Base-by-base conservation (phyloP, 73 alveolate species). In the Paramecium sexaurelia region DNA sequence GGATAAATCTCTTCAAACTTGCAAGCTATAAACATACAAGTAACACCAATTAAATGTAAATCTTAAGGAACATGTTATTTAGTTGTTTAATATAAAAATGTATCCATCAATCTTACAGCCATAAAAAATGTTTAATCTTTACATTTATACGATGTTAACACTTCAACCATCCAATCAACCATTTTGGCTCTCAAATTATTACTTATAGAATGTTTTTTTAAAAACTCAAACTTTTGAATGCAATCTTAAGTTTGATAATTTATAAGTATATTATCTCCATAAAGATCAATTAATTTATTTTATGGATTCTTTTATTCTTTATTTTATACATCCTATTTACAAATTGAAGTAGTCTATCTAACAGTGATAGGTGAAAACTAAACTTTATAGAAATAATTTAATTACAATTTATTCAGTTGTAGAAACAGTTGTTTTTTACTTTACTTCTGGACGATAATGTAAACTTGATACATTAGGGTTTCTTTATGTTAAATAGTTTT, bases 121-220 rank as follows among this genome's bases (percentile, higher is more conserved):
- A 93, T 45, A 95, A 95, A 97, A 87, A 93, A 96, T 11, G 98
- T 95, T 51, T 92, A 92, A 86, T 94, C 95, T 56, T 95, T 86
- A 67, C 85, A 89, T 7, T 93, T 92, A 67, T 95, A 98, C 1
- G 98, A 84, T 69, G 97, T 85, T 73, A 96, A 91, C 19, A 97
- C 98, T 94, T 98, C 99, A 19, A 96, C 92, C 99, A 98, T 96
- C 99, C 99, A 98, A 94, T 98, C 98, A 20, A 97, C 96, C 99
- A 98, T 97, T 88, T 95, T 97, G 5, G 98, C 96, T 95, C 99
- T 91, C 32, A 93, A 87, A 5, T 90, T 92, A 6, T 91, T 92
- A 29, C 94, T 92, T 0, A 97, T 93, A 7, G 92, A 47, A 86
- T 97, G 99, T 11, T 85, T 92, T 43, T 88, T 22, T 29, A 88